A percentile compares a stretch with the other conserved stretches of the same genome.
Evolutionary conservation across 257 asterid species (phyloP).

Genomic region (Euphrasia confusa): DNA sequence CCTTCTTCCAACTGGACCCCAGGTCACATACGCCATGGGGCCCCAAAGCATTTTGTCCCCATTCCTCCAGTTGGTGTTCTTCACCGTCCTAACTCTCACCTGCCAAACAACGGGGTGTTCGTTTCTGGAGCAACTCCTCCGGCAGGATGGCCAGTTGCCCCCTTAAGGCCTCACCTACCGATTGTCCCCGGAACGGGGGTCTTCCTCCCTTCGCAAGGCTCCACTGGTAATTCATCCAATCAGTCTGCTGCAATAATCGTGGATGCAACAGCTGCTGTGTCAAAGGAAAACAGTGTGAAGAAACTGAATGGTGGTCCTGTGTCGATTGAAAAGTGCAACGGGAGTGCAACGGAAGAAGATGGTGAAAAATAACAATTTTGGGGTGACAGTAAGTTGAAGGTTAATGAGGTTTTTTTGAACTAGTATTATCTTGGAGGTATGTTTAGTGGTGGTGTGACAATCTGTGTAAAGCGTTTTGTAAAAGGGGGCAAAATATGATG

Average conservation of each 20-base stretch:
- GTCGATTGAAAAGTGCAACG: conserved; percentile 32
- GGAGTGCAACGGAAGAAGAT: conserved; percentile 35
- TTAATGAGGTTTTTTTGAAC: too few species aligned
- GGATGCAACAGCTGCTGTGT: conserved; percentile 22
- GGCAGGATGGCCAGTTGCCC: conserved; percentile 49
- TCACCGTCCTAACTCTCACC: conserved; percentile 38
- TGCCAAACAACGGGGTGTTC: conserved; percentile 36
- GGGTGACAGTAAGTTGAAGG: too few species aligned
- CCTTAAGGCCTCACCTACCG: conserved; percentile 47
- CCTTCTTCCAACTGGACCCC: conserved; percentile 55
- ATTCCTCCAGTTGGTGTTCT: conserved; percentile 40
- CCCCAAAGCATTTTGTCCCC: conserved; percentile 44
- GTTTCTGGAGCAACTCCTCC: conserved; percentile 34
- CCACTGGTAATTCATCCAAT: conserved; percentile 41
- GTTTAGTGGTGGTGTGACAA: too few species aligned
- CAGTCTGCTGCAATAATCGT: conserved; percentile 25
- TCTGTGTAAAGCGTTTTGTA: neutral
- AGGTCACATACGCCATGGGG: conserved; percentile 40
- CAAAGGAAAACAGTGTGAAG: conserved; percentile 28
- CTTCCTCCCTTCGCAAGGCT: conserved; percentile 66
- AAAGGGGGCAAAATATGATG: too few species aligned
- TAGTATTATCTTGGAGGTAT: too few species aligned
- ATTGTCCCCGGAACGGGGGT: conserved; percentile 90
- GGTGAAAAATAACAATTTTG: conserved; percentile 7
- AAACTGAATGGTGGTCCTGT: conserved; percentile 25